Conservation (phyloP, 805 yeast species). For the Yueomyces sinensis region DNA sequence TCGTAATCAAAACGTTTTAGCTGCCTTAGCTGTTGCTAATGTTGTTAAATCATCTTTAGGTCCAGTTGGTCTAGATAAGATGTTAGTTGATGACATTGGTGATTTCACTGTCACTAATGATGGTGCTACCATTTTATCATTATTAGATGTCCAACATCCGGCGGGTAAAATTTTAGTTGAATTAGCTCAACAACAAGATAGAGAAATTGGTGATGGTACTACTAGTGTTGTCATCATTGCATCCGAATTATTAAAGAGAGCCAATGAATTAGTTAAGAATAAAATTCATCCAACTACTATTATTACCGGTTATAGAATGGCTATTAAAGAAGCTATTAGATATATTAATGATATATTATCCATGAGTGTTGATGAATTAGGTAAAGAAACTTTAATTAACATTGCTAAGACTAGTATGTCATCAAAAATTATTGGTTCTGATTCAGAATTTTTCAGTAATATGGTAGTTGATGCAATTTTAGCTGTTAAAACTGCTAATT, state of each 20-base stretch:
- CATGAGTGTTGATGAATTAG: conserved; percentile 61
- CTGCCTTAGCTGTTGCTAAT: conserved; percentile 76
- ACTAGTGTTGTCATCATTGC: conserved; percentile 96
- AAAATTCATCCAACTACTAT: conserved; percentile 97
- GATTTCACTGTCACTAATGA: conserved; percentile 98
- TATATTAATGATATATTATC: conserved; percentile 79
- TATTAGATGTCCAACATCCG: conserved; percentile 95
- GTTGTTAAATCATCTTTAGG: conserved; percentile 85
- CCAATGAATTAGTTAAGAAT: conserved; percentile 84
- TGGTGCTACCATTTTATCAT: conserved; percentile 88
- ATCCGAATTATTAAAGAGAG: conserved; percentile 79
- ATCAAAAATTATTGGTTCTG: conserved; percentile 88
- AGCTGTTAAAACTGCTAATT: conserved; percentile 83
- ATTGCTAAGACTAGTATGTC: conserved; percentile 98
- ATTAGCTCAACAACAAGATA: conserved; percentile 95
- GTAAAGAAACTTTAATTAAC: conserved; percentile 74
- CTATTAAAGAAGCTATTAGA: conserved; percentile 79
- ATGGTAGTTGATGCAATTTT: conserved; percentile 93
- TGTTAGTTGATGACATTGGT: conserved; percentile 98
- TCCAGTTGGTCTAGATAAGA: conserved; percentile 96
- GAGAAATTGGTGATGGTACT: conserved; percentile 98
- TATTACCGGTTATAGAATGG: conserved; percentile 90
- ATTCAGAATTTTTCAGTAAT: conserved; percentile 76
- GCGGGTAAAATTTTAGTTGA: conserved; percentile 97
- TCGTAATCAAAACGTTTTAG: conserved; percentile 89